phyloP scores from a whole-genome alignment of 495 filamentous ascomycete genomes.

The Stereocaulon alpinum region DNA sequence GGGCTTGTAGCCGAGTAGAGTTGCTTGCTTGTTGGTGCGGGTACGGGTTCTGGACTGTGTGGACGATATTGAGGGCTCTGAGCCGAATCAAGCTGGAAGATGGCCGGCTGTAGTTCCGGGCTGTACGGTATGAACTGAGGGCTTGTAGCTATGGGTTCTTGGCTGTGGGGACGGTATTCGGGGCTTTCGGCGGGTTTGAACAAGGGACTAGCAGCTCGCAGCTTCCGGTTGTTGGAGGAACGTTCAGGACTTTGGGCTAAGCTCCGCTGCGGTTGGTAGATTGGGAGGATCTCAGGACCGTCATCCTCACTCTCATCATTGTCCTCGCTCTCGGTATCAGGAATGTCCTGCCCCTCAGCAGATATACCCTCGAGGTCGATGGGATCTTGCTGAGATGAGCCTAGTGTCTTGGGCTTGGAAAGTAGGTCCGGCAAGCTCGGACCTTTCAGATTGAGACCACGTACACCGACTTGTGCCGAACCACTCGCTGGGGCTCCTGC shows the following conservation, averaged over 20 bases:
- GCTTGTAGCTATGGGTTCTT: too few species aligned
- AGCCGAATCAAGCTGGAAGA: too few species aligned
- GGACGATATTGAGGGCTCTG: too few species aligned
- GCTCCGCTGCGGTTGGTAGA: not conserved
- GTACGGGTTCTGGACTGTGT: too few species aligned
- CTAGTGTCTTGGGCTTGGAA: not conserved
- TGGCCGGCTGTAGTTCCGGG: too few species aligned
- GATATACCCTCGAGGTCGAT: conserved; percentile 12
- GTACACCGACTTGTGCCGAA: not conserved
- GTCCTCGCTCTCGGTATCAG: conserved; percentile 18
- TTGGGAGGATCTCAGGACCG: conserved; percentile 15
- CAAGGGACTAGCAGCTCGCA: too few species aligned
- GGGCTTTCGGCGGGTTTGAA: too few species aligned
- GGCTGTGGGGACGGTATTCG: too few species aligned
- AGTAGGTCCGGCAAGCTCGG: conserved; percentile 3
- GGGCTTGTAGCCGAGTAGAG: too few species aligned
- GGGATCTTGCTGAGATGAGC: conserved; percentile 6
- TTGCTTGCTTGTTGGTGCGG: too few species aligned
- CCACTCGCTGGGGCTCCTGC: not conserved
- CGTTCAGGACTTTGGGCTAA: not conserved
- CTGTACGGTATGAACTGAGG: not conserved
- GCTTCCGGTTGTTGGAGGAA: too few species aligned
- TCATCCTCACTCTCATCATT: conserved; percentile 21
- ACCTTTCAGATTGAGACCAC: conserved; percentile 2
- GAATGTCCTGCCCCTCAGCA: not conserved